These are phyloP conservation scores for Tulasnella calospora DNA, from an alignment of 768 basidiomycete species.

Conservation along the genomic window DNA sequence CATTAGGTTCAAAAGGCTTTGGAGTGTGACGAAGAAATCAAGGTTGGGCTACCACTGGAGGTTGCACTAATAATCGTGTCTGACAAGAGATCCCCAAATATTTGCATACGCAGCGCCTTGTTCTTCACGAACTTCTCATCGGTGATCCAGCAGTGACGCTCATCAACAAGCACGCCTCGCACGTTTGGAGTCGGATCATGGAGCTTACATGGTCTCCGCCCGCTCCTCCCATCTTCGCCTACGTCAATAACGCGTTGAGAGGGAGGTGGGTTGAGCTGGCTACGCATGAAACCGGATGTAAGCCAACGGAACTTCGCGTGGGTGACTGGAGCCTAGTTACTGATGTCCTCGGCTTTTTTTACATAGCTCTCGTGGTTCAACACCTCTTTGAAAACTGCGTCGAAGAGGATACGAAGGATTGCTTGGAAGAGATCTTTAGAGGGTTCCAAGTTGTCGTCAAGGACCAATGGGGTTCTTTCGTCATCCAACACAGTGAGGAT, in stretches of 20 bases:
- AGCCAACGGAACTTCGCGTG: background rate
- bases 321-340: background rate
- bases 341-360: background rate
- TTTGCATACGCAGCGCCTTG: constrained; percentile 43
- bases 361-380: constrained; percentile 28
- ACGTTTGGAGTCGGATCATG: constrained; percentile 93
- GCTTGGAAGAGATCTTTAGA: constrained; percentile 30
- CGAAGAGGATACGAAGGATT: constrained; percentile 28
- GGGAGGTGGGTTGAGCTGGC: constrained; percentile 87
- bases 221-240: constrained; percentile 82
- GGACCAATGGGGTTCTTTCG: constrained; percentile 83
- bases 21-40: constrained; percentile 84
- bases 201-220: constrained; percentile 82
- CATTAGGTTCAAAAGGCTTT: constrained; percentile 69
- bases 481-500: constrained; percentile 24
- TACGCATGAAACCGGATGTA: constrained; percentile 87
- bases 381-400: constrained; percentile 32
- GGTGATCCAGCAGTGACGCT: constrained; percentile 82
- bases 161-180: constrained; percentile 85
- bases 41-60: constrained; percentile 32
- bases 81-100: background rate
- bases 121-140: constrained; percentile 77
- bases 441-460: constrained; percentile 69
- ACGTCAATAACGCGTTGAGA: constrained; percentile 80
- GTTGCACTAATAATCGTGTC: background rate